phyloP scores from a whole-genome alignment of 768 basidiomycete genomes.

The Phanerodontia chrysosporium region DNA sequence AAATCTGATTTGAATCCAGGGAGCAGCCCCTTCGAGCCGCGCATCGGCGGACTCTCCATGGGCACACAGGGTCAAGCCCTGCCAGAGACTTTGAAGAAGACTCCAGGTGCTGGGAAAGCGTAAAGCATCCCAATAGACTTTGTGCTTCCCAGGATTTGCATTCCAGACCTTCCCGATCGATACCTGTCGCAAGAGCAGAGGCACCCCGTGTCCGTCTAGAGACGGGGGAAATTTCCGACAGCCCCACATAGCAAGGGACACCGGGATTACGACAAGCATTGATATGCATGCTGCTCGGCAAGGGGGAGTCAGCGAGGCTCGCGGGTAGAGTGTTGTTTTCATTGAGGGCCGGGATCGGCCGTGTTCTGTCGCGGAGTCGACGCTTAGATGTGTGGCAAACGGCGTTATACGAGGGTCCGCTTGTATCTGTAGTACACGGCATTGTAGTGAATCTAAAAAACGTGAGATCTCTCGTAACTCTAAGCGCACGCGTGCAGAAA shows the following conservation, averaged over 20 bases:
- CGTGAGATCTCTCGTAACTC: neutral
- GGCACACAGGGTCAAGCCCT: slow-evolving; percentile 5
- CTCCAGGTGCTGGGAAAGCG: slow-evolving; percentile 1
- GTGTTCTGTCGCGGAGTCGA: neutral
- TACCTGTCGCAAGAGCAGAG: neutral
- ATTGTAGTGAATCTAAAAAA: neutral
- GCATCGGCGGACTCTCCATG: slow-evolving; percentile 1
- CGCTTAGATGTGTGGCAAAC: neutral
- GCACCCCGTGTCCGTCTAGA: neutral
- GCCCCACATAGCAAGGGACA: neutral
- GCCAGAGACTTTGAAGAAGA: slow-evolving; percentile 1
- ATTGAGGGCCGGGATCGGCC: neutral
- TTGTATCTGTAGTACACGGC: neutral
- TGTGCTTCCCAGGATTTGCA: neutral
- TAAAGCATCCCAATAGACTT: neutral
- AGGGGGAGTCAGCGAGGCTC: neutral
- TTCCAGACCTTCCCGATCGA: neutral
- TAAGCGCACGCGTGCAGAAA: neutral
- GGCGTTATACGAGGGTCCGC: neutral
- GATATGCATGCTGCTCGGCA: neutral
- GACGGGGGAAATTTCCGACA: neutral
- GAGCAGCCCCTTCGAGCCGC: slow-evolving; percentile 23
- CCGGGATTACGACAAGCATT: neutral
- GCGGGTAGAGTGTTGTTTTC: neutral
- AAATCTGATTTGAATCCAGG: slow-evolving; percentile 26